A percentile compares a stretch with the other conserved stretches of the same genome.
phyloP scores from a whole-genome alignment of 179 eudicot genomes.

The Actinidia chinensis region DNA sequence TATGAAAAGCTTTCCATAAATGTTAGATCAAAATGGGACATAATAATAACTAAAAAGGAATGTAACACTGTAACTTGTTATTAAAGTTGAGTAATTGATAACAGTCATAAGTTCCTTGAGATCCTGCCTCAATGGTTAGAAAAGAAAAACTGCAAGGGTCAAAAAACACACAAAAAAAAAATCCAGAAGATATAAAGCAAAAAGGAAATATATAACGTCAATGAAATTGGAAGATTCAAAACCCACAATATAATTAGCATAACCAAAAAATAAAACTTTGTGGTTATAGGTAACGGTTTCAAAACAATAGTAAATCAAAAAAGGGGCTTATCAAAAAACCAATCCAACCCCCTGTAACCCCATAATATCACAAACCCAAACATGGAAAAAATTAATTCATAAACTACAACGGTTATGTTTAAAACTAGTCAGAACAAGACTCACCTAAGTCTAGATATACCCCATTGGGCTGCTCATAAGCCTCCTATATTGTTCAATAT shows the following conservation, averaged over 20 bases:
- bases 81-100: too few relatives aligned
- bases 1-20: too few relatives aligned
- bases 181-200: not conserved
- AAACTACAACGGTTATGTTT: not conserved
- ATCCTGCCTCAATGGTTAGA: too few relatives aligned
- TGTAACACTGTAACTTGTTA: too few relatives aligned
- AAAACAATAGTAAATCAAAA: not conserved
- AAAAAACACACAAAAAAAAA: too few relatives aligned
- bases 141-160: too few relatives aligned
- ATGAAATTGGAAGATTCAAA: not conserved
- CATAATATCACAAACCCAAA: not conserved
- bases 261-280: not conserved
- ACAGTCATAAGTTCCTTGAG: too few relatives aligned
- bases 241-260: not conserved
- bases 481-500: conserved; percentile 70
- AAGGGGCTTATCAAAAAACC: not conserved
- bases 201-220: not conserved
- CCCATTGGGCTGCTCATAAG: conserved; percentile 98
- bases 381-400: not conserved
- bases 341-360: not conserved
- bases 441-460: conserved; percentile 86
- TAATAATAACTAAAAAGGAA: too few relatives aligned
- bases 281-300: not conserved
- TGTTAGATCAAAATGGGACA: too few relatives aligned
- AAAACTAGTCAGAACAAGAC: not conserved